phyloP scores from a whole-genome alignment of 2,329 filamentous ascomycete species.

The Cadophora luteo-olivacea region DNA sequence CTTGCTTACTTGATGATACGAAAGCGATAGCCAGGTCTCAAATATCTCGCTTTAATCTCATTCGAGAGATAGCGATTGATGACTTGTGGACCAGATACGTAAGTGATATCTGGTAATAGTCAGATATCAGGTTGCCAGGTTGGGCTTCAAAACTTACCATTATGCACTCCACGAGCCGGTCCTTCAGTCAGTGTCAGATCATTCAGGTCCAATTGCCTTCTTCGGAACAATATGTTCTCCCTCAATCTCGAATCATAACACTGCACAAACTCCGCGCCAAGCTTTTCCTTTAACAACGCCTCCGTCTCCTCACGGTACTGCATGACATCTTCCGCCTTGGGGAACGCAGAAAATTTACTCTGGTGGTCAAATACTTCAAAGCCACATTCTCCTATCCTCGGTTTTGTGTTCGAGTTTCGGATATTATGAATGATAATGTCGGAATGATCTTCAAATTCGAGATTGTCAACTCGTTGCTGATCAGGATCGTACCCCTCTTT shows the following conservation, averaged over 20 bases:
- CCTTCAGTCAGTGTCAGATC: slow-evolving; percentile 28
- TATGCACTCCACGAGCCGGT: slow-evolving; percentile 35
- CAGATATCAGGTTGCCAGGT: background rate
- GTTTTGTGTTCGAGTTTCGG: background rate
- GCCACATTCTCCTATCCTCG: slow-evolving; percentile 22
- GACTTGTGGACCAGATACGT: slow-evolving; percentile 29
- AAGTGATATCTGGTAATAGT: slow-evolving; percentile 30
- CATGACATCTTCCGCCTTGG: slow-evolving; percentile 19
- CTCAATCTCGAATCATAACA: slow-evolving; percentile 31
- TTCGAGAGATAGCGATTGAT: slow-evolving; percentile 29
- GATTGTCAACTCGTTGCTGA: slow-evolving; percentile 28
- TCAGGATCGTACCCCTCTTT: slow-evolving; percentile 30
- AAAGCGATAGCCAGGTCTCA: slow-evolving; percentile 32
- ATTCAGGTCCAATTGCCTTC: slow-evolving; percentile 20
- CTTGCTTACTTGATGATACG: slow-evolving; percentile 33
- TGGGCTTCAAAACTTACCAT: slow-evolving; percentile 25
- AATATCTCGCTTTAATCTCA: slow-evolving; percentile 19
- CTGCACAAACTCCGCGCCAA: slow-evolving; percentile 29
- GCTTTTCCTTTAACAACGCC: slow-evolving; percentile 23
- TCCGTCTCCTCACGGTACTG: slow-evolving; percentile 30
- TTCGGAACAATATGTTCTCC: slow-evolving; percentile 29
- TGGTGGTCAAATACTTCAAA: slow-evolving; percentile 31
- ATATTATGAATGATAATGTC: slow-evolving; percentile 30
- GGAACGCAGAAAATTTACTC: slow-evolving; percentile 26
- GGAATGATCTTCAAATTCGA: slow-evolving; percentile 30